phyloP scores from a whole-genome alignment of 805 yeast genomes.

The Candida succiphila region DNA sequence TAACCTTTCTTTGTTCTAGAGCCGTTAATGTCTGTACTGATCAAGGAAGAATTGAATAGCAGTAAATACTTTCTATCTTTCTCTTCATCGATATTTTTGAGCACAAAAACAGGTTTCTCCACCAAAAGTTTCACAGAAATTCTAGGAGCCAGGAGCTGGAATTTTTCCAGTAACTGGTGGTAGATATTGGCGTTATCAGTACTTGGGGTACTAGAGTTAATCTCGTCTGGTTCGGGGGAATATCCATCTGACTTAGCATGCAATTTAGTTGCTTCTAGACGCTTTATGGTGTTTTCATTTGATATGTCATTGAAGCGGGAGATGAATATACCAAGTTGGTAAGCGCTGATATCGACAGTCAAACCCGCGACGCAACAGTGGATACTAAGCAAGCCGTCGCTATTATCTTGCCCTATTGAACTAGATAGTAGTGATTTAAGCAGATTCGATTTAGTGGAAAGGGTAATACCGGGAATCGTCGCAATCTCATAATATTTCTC shows the following conservation, averaged over 20 bases:
- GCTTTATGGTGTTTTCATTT: slow-evolving; percentile 1
- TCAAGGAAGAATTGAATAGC: slow-evolving; percentile 12
- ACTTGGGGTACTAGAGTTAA: too few relatives aligned
- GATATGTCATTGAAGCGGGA: slow-evolving; percentile 1
- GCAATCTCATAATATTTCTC: slow-evolving; percentile 17
- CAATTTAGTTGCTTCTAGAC: neutral
- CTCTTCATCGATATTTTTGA: slow-evolving; percentile 7
- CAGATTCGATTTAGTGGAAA: slow-evolving; percentile 29
- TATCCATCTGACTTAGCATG: neutral
- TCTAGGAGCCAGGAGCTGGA: slow-evolving; percentile 9
- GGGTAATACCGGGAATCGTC: slow-evolving; percentile 20
- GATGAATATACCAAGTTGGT: slow-evolving; percentile 26
- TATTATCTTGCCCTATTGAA: too few relatives aligned
- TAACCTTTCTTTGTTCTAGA: neutral
- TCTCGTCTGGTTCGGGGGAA: neutral
- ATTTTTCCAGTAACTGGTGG: neutral
- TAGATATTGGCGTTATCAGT: neutral
- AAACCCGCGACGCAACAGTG: slow-evolving; percentile 32
- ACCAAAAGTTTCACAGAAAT: slow-evolving; percentile 13
- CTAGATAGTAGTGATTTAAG: slow-evolving; percentile 4
- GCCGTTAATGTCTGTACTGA: slow-evolving; percentile 9
- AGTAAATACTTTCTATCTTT: slow-evolving; percentile 10
- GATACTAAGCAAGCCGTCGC: neutral
- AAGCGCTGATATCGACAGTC: slow-evolving; percentile 31
- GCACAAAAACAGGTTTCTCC: slow-evolving; percentile 18